Evolutionary conservation across 208 protist genomes (phyloP), one percentile per base, ranked within the genome.

Genomic region (Spongospora subterranea): DNA sequence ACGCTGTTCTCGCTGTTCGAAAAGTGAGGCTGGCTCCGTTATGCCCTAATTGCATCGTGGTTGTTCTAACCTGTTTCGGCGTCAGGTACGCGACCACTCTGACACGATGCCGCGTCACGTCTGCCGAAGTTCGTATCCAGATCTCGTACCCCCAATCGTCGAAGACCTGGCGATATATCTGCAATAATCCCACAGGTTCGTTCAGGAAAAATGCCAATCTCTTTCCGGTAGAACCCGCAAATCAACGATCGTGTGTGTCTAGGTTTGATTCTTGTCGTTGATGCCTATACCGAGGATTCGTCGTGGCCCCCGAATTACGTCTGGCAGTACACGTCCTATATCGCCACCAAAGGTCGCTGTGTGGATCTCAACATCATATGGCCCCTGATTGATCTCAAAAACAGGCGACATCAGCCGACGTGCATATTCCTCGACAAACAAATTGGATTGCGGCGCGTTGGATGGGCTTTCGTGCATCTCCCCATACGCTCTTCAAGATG

Each of bases 381-480:
- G n/a, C n/a, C n/a, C n/a, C n/a, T n/a, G n/a, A n/a, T n/a, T n/a
- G n/a, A n/a, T n/a, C n/a, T n/a, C n/a, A n/a, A n/a, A n/a, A n/a
- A n/a, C n/a, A n/a, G n/a, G n/a, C n/a, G n/a, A n/a, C n/a, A n/a
- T n/a, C n/a, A n/a, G n/a, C n/a, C n/a, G n/a, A n/a, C n/a, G n/a
- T n/a, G n/a, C n/a, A n/a, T n/a, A n/a, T n/a, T n/a, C n/a, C n/a
- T n/a, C n/a, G n/a, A n/a, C n/a, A n/a, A n/a, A n/a, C n/a, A n/a
- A n/a, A 60, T 29, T 29, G 13, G 38, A 38, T 24, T 40, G 11
- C 90, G 89, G 89, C 45, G 29, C 60, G 1, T 39, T 91, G 0
- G 13, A 64, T 91, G 89, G 89, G 90, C 39, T 45, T 35, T 64
- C 89, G 1, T 41, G 17, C 50, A 35, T 41, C 89, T 24, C 39